These are phyloP conservation scores for Rosa persica DNA, from an alignment of 306 rosid genomes.

Conservation along the genomic window DNA sequence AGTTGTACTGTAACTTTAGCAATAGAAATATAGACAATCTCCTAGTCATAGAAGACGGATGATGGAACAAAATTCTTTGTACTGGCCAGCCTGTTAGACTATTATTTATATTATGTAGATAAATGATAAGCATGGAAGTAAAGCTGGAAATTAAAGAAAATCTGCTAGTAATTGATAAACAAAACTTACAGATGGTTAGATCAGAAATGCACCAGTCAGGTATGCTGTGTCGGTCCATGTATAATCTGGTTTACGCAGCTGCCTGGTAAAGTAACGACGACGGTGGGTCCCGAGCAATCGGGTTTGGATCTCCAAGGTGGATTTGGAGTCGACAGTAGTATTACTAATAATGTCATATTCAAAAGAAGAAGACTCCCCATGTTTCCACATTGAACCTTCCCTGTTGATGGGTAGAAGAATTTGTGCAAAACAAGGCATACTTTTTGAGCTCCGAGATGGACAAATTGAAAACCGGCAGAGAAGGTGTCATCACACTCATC, in stretches of 20 bases:
- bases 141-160: too few relatives aligned
- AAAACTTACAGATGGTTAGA: neutral
- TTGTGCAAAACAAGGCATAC: neutral
- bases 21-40: too few relatives aligned
- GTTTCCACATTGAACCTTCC: neutral
- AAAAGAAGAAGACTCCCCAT: neutral
- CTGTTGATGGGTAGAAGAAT: neutral
- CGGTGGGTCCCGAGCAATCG: neutral
- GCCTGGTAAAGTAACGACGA: neutral
- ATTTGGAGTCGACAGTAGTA: neutral
- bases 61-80: too few relatives aligned
- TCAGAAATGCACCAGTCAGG: neutral
- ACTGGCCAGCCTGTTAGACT: too few relatives aligned
- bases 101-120: too few relatives aligned
- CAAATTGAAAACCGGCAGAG: neutral
- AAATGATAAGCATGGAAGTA: too few relatives aligned
- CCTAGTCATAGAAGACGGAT: too few relatives aligned
- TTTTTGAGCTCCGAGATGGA: neutral
- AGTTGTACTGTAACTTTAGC: too few relatives aligned
- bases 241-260: neutral
- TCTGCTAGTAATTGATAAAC: too few relatives aligned
- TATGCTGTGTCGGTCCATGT: neutral
- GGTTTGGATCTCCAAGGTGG: neutral
- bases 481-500: neutral
- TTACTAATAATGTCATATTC: conserved; percentile 4